phyloP scores from a whole-genome alignment of 257 asterid species.

The Solanum piurae region DNA sequence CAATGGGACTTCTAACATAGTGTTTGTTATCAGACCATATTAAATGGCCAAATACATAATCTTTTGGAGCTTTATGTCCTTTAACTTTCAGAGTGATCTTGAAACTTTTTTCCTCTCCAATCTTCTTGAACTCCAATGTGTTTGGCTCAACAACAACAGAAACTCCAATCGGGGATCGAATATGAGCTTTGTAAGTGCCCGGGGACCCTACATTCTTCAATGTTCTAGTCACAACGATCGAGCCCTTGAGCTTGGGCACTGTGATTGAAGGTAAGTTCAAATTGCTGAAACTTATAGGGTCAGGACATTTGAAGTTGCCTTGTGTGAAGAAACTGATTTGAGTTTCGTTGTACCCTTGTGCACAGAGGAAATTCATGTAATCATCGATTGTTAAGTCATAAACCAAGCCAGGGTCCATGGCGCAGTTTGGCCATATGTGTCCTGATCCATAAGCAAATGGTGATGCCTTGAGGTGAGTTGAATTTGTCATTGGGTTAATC shows the following conservation, averaged over 20 bases:
- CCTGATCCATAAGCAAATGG: constrained; percentile 89
- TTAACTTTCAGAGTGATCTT: constrained; percentile 30
- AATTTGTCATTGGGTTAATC: constrained; percentile 36
- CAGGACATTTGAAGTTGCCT: constrained; percentile 29
- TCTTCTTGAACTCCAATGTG: constrained; percentile 19
- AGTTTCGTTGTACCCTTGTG: constrained; percentile 40
- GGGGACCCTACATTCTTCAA: constrained; percentile 73
- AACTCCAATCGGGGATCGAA: constrained; percentile 47
- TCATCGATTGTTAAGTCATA: constrained; percentile 46
- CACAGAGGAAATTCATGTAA: constrained; percentile 56
- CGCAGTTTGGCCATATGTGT: constrained; percentile 73
- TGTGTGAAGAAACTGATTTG: constrained; percentile 27
- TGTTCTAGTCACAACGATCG: constrained; percentile 48
- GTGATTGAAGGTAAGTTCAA: constrained; percentile 86
- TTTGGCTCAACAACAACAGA: constrained; percentile 31
- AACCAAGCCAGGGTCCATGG: constrained; percentile 88
- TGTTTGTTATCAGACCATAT: constrained; percentile 84
- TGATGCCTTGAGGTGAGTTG: constrained; percentile 43
- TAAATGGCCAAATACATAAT: constrained; percentile 70
- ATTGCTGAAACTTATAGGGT: constrained; percentile 30
- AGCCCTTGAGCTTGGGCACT: constrained; percentile 41
- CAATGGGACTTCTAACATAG: constrained; percentile 75
- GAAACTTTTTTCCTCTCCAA: constrained; percentile 55
- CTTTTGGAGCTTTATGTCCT: constrained; percentile 10
- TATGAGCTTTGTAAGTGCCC: constrained; percentile 49